A percentile compares a stretch with the other conserved stretches of the same genome.
phyloP scores from a whole-genome alignment of 345 rosid genomes.

The Bruguiera gymnorhiza region DNA sequence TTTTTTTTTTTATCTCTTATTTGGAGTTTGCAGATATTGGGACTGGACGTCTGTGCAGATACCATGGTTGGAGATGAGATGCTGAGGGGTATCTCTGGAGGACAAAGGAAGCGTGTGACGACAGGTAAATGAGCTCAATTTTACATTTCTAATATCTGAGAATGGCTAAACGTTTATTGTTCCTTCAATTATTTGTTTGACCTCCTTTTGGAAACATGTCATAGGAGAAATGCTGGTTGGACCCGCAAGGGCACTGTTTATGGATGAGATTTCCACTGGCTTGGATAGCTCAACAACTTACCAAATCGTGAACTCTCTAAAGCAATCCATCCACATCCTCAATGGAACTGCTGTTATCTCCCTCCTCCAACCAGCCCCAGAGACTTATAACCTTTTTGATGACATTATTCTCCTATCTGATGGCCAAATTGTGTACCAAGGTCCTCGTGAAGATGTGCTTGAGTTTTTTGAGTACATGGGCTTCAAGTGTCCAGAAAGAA shows the following conservation, averaged over 20 bases:
- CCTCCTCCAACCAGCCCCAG: conserved; percentile 83
- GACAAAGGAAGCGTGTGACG: conserved; percentile 28
- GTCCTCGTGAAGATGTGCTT: conserved; percentile 53
- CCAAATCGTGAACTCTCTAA: conserved; percentile 67
- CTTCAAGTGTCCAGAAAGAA: conserved; percentile 70
- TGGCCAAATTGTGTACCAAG: conserved; percentile 66
- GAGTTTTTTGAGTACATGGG: conserved; percentile 63
- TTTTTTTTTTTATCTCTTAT: neutral
- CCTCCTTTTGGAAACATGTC: neutral
- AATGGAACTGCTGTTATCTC: conserved; percentile 65
- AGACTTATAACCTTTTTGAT: conserved; percentile 63
- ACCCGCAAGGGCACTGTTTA: conserved; percentile 58
- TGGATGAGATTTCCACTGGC: conserved; percentile 85
- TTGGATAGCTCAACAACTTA: conserved; percentile 78
- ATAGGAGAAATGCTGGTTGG: conserved; percentile 80
- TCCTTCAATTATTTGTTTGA: neutral
- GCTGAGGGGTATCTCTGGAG: conserved; percentile 78
- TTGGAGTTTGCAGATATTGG: conserved; percentile 45
- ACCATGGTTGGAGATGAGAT: conserved; percentile 60
- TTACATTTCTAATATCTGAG: neutral
- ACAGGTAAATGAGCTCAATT: conserved; percentile 36
- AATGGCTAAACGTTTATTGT: neutral
- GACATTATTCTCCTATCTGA: conserved; percentile 68
- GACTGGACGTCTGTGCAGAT: conserved; percentile 62
- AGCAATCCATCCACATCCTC: conserved; percentile 59